Evolutionary conservation across 2,329 filamentous ascomycete species (phyloP), one percentile per base, ranked within the genome.

Genomic region (Trichoderma atrobrunneum): DNA sequence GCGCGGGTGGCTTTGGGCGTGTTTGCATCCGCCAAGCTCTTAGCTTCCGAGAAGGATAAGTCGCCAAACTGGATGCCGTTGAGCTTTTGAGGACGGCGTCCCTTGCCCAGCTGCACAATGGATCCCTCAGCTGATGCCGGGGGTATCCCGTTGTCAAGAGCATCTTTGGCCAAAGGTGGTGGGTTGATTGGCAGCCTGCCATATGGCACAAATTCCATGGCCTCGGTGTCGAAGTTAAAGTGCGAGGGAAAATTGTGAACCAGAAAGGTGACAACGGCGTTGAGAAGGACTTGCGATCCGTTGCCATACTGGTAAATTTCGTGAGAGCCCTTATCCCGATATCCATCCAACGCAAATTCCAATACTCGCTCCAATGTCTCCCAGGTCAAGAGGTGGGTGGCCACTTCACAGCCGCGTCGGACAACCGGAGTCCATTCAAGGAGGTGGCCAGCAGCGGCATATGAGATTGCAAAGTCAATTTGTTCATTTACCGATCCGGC

Each of bases 41-140:
- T 72, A 26, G 76, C 76, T 26, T 80, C 79, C 0, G 76, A 72
- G 74, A 82, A 64, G 76, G 88, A 83, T 24, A 91, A 82, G 74
- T 93, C 91, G n/a, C 92, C 92, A 76, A 94, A 94, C 73, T 90
- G 88, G 67, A 94, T 93, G 73, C 85, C 87, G 73, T 86, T 87
- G 12, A 92, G 82, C 30, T 89, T 87, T 51, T 81, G 81, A 62
- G 86, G 85, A 65, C 88, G 80, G 67, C 81, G 84, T 8, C 77
- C 78, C 65, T 77, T 79, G 60, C 79, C 80, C 26, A 82, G 76
- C 51, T 81, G 80, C 24, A 81, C 78, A 3, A 79, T 79, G 8
- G 82, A 80, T 62, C 80, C 83, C 72, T 80, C 61, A 12, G 26
- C 24, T 24, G 56, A n/a, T 28, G 48, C 54, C 5, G 63, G 7